Base-by-base conservation (phyloP, 176 grass and related monocot species). In the Aegilops tauschii region DNA sequence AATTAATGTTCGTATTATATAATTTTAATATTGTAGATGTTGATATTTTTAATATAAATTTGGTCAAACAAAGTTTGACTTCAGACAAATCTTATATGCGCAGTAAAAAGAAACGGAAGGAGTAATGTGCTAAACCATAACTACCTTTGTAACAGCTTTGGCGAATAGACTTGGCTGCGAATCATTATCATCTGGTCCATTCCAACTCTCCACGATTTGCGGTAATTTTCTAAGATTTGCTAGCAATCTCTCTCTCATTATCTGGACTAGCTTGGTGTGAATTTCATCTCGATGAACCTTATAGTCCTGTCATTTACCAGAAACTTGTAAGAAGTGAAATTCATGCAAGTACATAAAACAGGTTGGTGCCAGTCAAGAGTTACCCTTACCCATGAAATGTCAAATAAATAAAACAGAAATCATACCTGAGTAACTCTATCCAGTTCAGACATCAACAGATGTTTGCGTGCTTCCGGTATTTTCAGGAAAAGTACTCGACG, bases 241-340 rank as follows among this genome's bases (percentile, higher is more conserved):
- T 74, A 99, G 81, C 84, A 99, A 84, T 80, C 97, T 96, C 83
- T 99, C 97, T 76, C 92, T 94, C 97, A 99, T 99, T 93, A 99
- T 96, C 82, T 99, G 97, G 45, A 99, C 90, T 14, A 99, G 92
- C 84, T 99, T 99, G 61, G 74, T 93, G 58, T 99, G 92, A 83
- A 99, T 99, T 86, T 99, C 97, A 94, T 99, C 97, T 42, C 97
- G 87, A 82, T 99, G 94, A 80, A 96, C 82, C 88, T 94, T 99
- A 80, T 93, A 99, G 69, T 99, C 97, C 97, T 99, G 90, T 73
- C 65, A 86, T 85, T 88, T 70, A 20, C 40, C 9, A 87, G 73
- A 76, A 88, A 78, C 73, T 75, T 66, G 61, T 89, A 74, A 85
- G 73, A 87, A 92, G 70, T 69, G 31, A 3, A 52, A 90, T 67